Evolutionary conservation across 345 rosid species (phyloP).

Genomic region (Gossypium sturtianum): DNA sequence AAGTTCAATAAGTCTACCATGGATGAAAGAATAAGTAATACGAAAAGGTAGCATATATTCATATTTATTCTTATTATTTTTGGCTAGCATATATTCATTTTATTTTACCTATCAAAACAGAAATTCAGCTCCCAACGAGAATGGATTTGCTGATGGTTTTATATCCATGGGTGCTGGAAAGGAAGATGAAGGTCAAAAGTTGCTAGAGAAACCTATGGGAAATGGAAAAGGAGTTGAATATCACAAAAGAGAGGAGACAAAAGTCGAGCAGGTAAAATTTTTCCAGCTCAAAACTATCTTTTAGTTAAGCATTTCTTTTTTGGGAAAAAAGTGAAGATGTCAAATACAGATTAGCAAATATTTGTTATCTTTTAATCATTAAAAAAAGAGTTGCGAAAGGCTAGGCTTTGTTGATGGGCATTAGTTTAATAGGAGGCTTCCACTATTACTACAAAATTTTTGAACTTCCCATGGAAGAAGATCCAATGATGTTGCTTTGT

Average conservation of each 20-base stretch:
- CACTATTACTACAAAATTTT: not conserved
- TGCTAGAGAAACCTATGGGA: constrained; percentile 16
- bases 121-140: constrained; percentile 26
- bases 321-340: not conserved
- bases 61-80: not conserved
- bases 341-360: not conserved
- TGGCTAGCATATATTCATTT: not conserved
- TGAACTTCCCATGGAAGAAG: constrained; percentile 7
- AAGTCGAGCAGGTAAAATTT: constrained; percentile 28
- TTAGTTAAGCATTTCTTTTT: not conserved
- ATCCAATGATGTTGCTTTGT: constrained; percentile 17
- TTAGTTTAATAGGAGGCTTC: constrained; percentile 9
- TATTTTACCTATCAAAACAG: constrained; percentile 21
- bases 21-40: constrained; percentile 30
- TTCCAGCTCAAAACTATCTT: not conserved
- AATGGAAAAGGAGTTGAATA: constrained; percentile 26
- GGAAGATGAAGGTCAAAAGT: constrained; percentile 28
- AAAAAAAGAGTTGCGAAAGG: not conserved
- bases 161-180: constrained; percentile 20
- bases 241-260: constrained; percentile 18
- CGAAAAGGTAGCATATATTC: constrained; percentile 36
- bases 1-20: constrained; percentile 12
- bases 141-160: constrained; percentile 14
- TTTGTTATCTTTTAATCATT: not conserved
- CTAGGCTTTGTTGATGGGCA: constrained; percentile 4